Conservation (phyloP, 495 filamentous ascomycete genomes). For the Hypoxylon lenormandii region DNA sequence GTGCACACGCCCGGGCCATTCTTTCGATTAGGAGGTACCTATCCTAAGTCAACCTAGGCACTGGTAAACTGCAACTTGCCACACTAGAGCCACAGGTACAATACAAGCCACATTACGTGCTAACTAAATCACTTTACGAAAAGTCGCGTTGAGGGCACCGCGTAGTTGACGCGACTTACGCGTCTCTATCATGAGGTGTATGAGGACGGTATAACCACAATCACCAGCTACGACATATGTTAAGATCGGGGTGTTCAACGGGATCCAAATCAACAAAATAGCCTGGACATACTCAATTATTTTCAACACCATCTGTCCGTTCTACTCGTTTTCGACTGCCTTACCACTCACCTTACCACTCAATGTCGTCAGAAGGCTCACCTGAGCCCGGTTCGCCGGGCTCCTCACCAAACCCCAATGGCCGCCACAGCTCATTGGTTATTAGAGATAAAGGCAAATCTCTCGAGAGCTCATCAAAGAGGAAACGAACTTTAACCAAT, state of each 20-base stretch:
- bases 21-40: no score
- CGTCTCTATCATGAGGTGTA: slow-evolving; percentile 20
- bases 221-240: slow-evolving; percentile 1
- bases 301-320: no score
- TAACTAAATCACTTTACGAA: no score
- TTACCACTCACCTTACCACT: background rate
- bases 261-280: no score
- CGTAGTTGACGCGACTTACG: slow-evolving; percentile 26
- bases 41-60: background rate
- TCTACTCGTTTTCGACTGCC: background rate
- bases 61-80: background rate
- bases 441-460: slow-evolving; percentile 52
- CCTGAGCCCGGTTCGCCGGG: slow-evolving; percentile 21
- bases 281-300: no score
- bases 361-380: slow-evolving; percentile 47
- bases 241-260: background rate
- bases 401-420: slow-evolving; percentile 27
- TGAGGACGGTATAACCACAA: background rate
- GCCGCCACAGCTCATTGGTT: slow-evolving; percentile 42
- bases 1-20: no score
- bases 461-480: slow-evolving; percentile 58
- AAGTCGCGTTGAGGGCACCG: no score
- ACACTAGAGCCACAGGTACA: slow-evolving; percentile 22
- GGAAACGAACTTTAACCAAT: slow-evolving; percentile 65
- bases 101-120: background rate